Conservation (phyloP, 139 green algal genomes). For the Pseudopediastrum boryanum region DNA sequence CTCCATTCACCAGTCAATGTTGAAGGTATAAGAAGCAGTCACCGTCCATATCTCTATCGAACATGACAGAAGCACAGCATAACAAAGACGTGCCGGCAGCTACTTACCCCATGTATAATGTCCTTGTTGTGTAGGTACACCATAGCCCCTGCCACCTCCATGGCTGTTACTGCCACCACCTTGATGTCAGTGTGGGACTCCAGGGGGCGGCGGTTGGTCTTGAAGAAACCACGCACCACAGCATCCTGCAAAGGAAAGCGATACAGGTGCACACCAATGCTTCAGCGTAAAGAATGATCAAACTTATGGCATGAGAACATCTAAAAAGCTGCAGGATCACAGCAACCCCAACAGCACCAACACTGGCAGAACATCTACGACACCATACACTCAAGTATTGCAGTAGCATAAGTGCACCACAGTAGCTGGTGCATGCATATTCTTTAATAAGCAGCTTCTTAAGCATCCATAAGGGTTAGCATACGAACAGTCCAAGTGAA, state of each 20-base stretch:
- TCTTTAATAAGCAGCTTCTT: too few species aligned
- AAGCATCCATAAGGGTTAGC: too few species aligned
- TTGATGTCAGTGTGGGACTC: not conserved
- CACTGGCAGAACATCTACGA: too few species aligned
- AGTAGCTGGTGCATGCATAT: too few species aligned
- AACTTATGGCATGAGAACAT: too few species aligned
- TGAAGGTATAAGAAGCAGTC: too few species aligned
- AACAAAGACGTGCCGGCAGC: too few species aligned
- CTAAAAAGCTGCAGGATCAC: slow-evolving; percentile 10
- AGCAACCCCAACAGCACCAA: slow-evolving; percentile 4
- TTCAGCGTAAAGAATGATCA: too few species aligned
- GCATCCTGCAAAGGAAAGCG: not conserved
- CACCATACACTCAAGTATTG: too few species aligned
- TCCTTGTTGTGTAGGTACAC: slow-evolving; percentile 42
- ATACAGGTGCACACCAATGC: not conserved
- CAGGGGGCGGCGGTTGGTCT: not conserved
- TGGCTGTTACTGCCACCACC: slow-evolving; percentile 1
- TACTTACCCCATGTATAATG: slow-evolving; percentile 45
- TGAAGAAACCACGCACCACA: not conserved
- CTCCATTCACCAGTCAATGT: too few species aligned
- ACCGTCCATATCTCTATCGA: not conserved
- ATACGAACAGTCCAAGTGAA: too few species aligned
- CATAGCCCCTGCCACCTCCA: slow-evolving; percentile 41
- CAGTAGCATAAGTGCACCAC: too few species aligned
- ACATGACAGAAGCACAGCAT: not conserved